Conservation (phyloP, 352 stramenopile species). For the Phytophthora pisi region DNA sequence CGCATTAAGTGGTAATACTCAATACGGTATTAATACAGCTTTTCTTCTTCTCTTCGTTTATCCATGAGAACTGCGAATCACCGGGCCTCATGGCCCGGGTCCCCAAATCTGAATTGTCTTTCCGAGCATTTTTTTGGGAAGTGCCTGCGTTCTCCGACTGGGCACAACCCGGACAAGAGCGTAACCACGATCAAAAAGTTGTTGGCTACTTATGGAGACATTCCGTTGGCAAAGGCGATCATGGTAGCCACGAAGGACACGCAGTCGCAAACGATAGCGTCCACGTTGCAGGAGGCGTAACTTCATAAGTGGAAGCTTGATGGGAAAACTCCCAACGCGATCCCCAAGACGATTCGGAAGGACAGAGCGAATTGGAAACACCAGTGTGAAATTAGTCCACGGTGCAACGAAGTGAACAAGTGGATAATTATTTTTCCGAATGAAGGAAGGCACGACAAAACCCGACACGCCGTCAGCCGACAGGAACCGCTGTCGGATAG, state of each 20-base stretch:
- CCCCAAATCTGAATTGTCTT: too few species aligned
- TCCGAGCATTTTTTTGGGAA: neutral
- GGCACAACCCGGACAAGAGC: neutral
- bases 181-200: neutral
- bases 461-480: too few species aligned
- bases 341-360: neutral
- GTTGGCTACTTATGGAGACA: neutral
- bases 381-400: neutral
- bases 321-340: neutral
- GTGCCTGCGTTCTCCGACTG: neutral
- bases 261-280: neutral
- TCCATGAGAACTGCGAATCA: too few species aligned
- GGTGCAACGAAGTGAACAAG: too few species aligned
- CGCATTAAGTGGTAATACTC: too few species aligned
- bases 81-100: too few species aligned
- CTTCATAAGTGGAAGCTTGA: too few species aligned
- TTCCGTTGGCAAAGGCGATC: neutral
- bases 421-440: too few species aligned
- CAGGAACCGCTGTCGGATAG: too few species aligned
- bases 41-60: too few species aligned
- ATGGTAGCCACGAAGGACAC: neutral
- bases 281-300: neutral
- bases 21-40: too few species aligned
- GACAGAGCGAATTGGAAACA: neutral
- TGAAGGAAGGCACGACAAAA: too few species aligned